phyloP scores from a whole-genome alignment of 2,329 filamentous ascomycete species.

The Gliomastix tumulicola region DNA sequence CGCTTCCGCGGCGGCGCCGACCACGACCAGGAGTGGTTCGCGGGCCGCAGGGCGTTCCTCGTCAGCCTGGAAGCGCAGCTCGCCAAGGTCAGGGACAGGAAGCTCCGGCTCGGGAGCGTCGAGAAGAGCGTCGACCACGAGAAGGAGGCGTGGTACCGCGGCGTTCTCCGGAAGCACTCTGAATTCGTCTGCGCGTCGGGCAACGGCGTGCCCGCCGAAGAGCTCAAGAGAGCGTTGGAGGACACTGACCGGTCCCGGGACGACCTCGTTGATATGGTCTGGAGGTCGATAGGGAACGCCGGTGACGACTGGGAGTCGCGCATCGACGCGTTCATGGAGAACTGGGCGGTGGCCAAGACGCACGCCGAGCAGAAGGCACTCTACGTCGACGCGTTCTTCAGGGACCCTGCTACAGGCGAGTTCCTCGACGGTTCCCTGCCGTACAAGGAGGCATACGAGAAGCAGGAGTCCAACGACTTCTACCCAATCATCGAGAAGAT shows the following conservation, averaged over 20 bases:
- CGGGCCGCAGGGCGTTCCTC: conserved; percentile 38
- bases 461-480: too few species aligned
- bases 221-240: conserved; percentile 24
- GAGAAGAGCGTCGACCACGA: conserved; percentile 43
- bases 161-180: conserved; percentile 29
- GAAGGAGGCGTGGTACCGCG: conserved; percentile 46
- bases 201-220: conserved; percentile 17
- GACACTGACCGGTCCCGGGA: conserved; percentile 27
- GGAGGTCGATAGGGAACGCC: conserved; percentile 25
- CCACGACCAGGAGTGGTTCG: conserved; percentile 42
- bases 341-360: conserved; percentile 19
- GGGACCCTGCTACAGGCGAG: conserved; percentile 22
- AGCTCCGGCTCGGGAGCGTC: conserved; percentile 34
- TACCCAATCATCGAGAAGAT: conserved; percentile 26
- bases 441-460: conserved; percentile 30
- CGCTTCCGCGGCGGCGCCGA: conserved; percentile 26
- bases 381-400: conserved; percentile 34
- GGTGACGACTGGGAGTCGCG: conserved; percentile 19
- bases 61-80: conserved; percentile 42
- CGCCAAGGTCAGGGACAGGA: conserved; percentile 35
- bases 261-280: conserved; percentile 26
- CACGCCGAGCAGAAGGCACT: conserved; percentile 22
- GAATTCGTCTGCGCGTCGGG: conserved; percentile 26
- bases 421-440: conserved; percentile 22
- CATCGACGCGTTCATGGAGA: conserved; percentile 23